Evolutionary conservation across 2,329 filamentous ascomycete genomes (phyloP).

Genomic region (Aspergillus novofumigatus): DNA sequence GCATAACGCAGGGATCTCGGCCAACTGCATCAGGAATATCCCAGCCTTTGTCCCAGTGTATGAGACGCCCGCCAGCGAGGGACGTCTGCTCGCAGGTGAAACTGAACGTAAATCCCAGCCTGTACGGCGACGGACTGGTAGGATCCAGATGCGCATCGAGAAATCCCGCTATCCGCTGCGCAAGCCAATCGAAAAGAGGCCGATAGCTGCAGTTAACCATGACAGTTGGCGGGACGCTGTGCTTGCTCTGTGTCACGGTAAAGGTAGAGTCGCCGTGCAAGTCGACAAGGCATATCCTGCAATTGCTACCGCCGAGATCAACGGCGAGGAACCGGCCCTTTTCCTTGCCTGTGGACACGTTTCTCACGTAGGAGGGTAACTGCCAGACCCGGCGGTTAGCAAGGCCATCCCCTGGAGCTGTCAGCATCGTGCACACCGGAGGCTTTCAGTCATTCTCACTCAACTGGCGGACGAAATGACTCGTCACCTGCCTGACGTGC

Average conservation of each 20-base stretch:
- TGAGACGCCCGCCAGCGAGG: slow-evolving; percentile 12
- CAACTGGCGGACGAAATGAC: slow-evolving; percentile 10
- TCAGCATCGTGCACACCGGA: neutral
- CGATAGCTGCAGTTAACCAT: slow-evolving; percentile 15
- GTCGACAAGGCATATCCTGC: slow-evolving; percentile 17
- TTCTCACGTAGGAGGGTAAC: slow-evolving; percentile 14
- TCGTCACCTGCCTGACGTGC: slow-evolving; percentile 5
- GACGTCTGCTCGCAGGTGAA: slow-evolving; percentile 18
- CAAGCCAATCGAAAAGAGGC: slow-evolving; percentile 18
- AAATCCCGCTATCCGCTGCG: slow-evolving; percentile 10
- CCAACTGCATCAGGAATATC: slow-evolving; percentile 19
- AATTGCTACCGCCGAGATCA: slow-evolving; percentile 20
- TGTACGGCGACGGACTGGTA: slow-evolving; percentile 2
- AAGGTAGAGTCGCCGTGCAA: slow-evolving; percentile 17
- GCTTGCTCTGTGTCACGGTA: slow-evolving; percentile 12
- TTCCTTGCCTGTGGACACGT: slow-evolving; percentile 14
- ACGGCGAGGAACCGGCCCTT: slow-evolving; percentile 16
- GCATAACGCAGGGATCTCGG: slow-evolving; percentile 15
- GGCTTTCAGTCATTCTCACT: slow-evolving; percentile 1
- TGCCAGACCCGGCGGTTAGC: slow-evolving; percentile 14
- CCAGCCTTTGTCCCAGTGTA: slow-evolving; percentile 21
- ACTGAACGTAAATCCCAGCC: slow-evolving; percentile 20
- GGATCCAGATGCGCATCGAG: slow-evolving; percentile 2
- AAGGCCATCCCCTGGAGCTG: slow-evolving; percentile 12
- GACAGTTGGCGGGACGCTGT: slow-evolving; percentile 10